Evolutionary conservation across 2,329 filamentous ascomycete genomes (phyloP).

Genomic region (Fusarium sp.): DNA sequence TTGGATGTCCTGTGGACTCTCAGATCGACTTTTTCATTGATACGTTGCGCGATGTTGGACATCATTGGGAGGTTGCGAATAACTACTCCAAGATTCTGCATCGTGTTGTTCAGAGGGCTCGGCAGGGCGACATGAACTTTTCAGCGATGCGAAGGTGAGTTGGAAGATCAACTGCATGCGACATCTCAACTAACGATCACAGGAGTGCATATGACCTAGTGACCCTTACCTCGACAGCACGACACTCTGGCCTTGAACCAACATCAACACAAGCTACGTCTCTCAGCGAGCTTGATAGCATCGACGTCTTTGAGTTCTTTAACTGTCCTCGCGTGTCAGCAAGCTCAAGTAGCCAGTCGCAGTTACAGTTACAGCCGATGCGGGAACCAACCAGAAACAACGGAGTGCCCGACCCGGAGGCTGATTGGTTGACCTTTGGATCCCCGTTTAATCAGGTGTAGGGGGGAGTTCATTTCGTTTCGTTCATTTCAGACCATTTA

Average conservation of each 20-base stretch:
- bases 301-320: conserved; percentile 58
- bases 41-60: conserved; percentile 52
- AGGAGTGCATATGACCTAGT: conserved; percentile 54
- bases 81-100: conserved; percentile 54
- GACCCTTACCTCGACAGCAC: conserved; percentile 47
- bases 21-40: conserved; percentile 56
- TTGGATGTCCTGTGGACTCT: conserved; percentile 49
- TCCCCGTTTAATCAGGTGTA: conserved; percentile 13
- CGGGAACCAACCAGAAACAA: conserved; percentile 20
- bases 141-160: conserved; percentile 53
- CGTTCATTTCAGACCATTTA: not conserved
- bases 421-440: conserved; percentile 32
- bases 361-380: not conserved
- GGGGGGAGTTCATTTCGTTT: not conserved
- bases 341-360: conserved; percentile 30
- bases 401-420: conserved; percentile 20
- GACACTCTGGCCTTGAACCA: conserved; percentile 50
- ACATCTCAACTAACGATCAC: not conserved
- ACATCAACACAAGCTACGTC: conserved; percentile 52
- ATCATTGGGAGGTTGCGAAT: conserved; percentile 56
- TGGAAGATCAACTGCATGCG: accelerated
- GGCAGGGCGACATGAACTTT: conserved; percentile 50
- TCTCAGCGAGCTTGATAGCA: conserved; percentile 53
- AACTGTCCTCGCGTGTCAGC: conserved; percentile 51
- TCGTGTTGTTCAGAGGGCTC: conserved; percentile 49